Evolutionary conservation across 2,329 filamentous ascomycete species (phyloP), one percentile per base, ranked within the genome.

Genomic region (Trematosphaeria pertusa): DNA sequence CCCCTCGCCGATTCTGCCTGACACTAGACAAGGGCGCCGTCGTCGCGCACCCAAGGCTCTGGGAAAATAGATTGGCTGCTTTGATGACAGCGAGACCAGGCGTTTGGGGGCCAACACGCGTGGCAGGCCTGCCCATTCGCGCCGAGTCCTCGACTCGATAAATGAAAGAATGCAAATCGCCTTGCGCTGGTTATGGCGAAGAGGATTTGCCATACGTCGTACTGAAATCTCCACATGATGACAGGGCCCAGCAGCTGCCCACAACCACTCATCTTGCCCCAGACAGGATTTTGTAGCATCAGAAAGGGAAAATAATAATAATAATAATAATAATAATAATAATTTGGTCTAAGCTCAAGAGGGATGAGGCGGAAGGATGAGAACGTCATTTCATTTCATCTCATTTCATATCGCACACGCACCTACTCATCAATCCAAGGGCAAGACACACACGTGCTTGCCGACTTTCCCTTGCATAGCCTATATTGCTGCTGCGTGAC

Each of bases 401-500:
- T 28, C 24, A 28, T 28, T 28, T 28, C 24, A 28, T 28, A 8
- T 28, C 24, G 24, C 24, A 12, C 12, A 12, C 24, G 24, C 24
- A 12, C 24, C 24, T 28, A 28, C 24, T 28, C 24, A 7, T 8
- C 8, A 8, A 28, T 28, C 24, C 24, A 28, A 28, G 24, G 32
- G 32, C 32, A n/a, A n/a, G n/a, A n/a, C n/a, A 5, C 7, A 36
- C 24, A 44, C 33, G 18, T 21, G 30, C 30, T n/a, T 35, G 3
- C 22, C 26, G 6, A 3, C 12, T 8, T 21, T 28, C 37, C 47
- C 48, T 42, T 54, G 51, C 39, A 48, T 44, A 46, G 31, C 32
- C 39, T 49, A 47, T 46, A 42, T 43, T 54, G 50, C 50, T 42
- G 42, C 21, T n/a, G n/a, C n/a, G n/a, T n/a, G 31, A 19, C 26